Evolutionary conservation across 345 rosid species (phyloP), one percentile per base, ranked within the genome.

Genomic region (Boechera retrofracta): DNA sequence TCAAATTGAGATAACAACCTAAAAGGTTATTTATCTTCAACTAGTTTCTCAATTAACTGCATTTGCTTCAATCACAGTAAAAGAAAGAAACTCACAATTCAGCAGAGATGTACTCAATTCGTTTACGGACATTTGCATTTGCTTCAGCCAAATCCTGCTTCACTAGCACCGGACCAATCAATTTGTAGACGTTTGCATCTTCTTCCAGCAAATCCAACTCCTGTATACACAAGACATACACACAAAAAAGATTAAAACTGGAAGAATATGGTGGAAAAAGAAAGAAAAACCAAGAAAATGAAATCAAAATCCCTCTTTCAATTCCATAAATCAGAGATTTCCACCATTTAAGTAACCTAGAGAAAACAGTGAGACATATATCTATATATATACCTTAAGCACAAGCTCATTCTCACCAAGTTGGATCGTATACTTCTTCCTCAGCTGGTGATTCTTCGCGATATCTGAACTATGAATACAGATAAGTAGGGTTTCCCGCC

Each of bases 371-470:
- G 60, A 39, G 63, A 18, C 26, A 55, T 21, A 13, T 9, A 45
- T 7, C 10, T 21, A 8, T 64, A 66, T 39, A 12, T 44, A 49
- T 45, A 90, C 97, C 97, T 90, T 92, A 47, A 89, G 98, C 16
- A 94, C 98, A 36, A 94, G 95, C 86, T 92, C 98, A 75, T 94
- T 94, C 85, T 94, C 98, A 11, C 98, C 98, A 2, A 94, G 93
- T 84, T 92, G 97, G 64, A 94, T 88, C 12, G 97, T 91, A 82
- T 94, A 92, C 86, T 89, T 92, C 86, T 94, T 94, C 80, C 95
- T 85, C 55, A 92, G 87, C 84, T 94, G 98, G 60, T 94, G 97
- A 83, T 88, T 88, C 85, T 87, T 90, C 11, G 90, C 92, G 28
- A 92, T 86, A 79, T 94, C 98, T 94, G 85, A 28, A 13, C 24